Percentiles rank a stretch among this genome's conserved stretches.
Evolutionary conservation across 306 rosid genomes (phyloP).

Genomic region (Alnus rubra): DNA sequence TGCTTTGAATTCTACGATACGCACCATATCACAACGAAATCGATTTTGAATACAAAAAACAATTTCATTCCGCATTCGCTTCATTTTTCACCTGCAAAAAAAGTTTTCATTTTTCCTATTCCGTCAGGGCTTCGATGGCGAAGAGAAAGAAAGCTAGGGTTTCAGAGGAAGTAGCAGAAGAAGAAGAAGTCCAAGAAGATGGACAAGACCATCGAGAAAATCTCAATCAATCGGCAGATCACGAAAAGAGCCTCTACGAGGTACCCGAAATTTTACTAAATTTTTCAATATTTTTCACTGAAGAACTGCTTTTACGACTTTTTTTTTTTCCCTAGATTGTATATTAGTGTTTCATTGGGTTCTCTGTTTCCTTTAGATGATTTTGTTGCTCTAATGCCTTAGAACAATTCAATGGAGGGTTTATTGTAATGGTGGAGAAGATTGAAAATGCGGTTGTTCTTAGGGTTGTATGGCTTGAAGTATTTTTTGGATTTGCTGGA

Average conservation of each 20-base stretch:
- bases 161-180: constrained; percentile 45
- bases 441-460: neutral
- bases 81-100: neutral
- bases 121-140: constrained; percentile 38
- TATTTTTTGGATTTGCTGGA: neutral
- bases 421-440: neutral
- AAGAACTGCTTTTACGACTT: neutral
- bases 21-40: neutral
- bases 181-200: constrained; percentile 29
- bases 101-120: neutral
- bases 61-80: neutral
- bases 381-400: neutral
- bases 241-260: constrained; percentile 57
- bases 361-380: neutral
- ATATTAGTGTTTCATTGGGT: neutral
- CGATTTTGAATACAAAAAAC: no score
- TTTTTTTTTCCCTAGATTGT: constrained; percentile 10
- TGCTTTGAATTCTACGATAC: neutral
- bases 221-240: constrained; percentile 26
- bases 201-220: constrained; percentile 2
- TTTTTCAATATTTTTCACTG: neutral
- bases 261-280: constrained; percentile 25
- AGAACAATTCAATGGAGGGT: neutral
- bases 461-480: neutral
- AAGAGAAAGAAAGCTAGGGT: constrained; percentile 63